Conservation (phyloP, 768 basidiomycete genomes). For the Gloeophyllum trabeum region DNA sequence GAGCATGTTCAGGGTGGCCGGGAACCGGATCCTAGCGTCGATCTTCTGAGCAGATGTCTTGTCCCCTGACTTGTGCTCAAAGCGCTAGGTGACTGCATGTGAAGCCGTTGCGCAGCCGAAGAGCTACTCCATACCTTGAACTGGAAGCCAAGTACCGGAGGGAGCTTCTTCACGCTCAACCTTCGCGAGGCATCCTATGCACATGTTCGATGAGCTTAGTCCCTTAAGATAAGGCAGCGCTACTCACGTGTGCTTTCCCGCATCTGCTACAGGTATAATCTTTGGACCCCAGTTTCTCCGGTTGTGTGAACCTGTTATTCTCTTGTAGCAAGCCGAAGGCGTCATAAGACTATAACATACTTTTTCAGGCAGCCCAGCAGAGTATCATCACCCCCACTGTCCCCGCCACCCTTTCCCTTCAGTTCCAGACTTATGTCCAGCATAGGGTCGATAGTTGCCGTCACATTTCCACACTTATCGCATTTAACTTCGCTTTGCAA, state of each 20-base stretch:
- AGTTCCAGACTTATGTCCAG: constrained; percentile 86
- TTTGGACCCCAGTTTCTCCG: constrained; percentile 74
- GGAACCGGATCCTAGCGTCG: constrained; percentile 73
- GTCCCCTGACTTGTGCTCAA: constrained; percentile 76
- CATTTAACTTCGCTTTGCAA: constrained; percentile 87
- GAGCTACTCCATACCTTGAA: constrained; percentile 57
- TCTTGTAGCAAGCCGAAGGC: constrained; percentile 4
- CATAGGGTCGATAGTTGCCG: constrained; percentile 78
- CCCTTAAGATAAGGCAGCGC: constrained; percentile 11
- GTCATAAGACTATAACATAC: constrained; percentile 21
- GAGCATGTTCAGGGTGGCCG: constrained; percentile 78
- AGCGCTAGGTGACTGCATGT: constrained; percentile 43
- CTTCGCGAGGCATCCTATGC: constrained; percentile 71
- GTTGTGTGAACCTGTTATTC: constrained; percentile 60
- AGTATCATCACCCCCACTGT: constrained; percentile 42
- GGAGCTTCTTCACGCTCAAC: constrained; percentile 74
- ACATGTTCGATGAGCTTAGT: not conserved
- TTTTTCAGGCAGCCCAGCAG: constrained; percentile 67
- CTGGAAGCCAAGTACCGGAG: constrained; percentile 87
- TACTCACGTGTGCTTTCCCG: constrained; percentile 52
- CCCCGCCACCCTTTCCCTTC: constrained; percentile 37
- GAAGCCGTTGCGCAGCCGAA: constrained; percentile 1
- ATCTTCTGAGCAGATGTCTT: constrained; percentile 76
- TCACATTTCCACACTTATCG: constrained; percentile 70
- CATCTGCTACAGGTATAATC: constrained; percentile 83